Base-by-base conservation (phyloP, 306 rosid genomes). In the Erythrophleum fordii region DNA sequence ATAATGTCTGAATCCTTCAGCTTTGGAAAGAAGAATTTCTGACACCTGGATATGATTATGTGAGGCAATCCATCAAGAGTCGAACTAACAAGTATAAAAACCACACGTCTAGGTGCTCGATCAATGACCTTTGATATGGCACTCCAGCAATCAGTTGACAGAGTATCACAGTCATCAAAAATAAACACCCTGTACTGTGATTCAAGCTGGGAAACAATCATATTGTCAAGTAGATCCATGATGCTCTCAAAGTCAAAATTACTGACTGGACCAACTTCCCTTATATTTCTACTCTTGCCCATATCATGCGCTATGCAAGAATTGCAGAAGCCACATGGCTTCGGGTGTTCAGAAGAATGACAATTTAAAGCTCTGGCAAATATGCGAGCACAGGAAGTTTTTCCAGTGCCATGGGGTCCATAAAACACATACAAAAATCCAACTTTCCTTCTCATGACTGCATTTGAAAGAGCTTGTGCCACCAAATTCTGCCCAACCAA, bases 361-460 rank as follows among this genome's bases (percentile, higher is more conserved):
- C 99, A 96, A 86, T 92, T 96, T 79, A 96, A 85, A 83, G 99
- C 98, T 87, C 92, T 87, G 16, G 99, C 92, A 85, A 96, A 92
- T 75, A 96, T 85, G 23, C 97, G 98, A 75, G 99, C 99, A 75
- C 90, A 89, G 1, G 99, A 93, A 12, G 98, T 96, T 81, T 96
- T 96, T 35, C 99, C 99, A 1, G 98, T 96, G 59, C 99, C 99
- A 82, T 90, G 99, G 64, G 99, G 98, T 75, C 99, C 99, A 69
- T 93, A 88, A 88, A 96, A 96, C 75, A 93, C 97, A 80, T 96
- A 96, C 26, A 96, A 78, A 82, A 93, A 73, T 16, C 98, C 99
- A 80, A 96, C 90, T 80, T 89, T 93, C 87, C 89, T 91, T 77
- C 16, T 92, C 39, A 70, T 64, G 67, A 90, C 98, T 46, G 99